Conservation (phyloP, 2,329 filamentous ascomycete species). For the Fusarium sp. region DNA sequence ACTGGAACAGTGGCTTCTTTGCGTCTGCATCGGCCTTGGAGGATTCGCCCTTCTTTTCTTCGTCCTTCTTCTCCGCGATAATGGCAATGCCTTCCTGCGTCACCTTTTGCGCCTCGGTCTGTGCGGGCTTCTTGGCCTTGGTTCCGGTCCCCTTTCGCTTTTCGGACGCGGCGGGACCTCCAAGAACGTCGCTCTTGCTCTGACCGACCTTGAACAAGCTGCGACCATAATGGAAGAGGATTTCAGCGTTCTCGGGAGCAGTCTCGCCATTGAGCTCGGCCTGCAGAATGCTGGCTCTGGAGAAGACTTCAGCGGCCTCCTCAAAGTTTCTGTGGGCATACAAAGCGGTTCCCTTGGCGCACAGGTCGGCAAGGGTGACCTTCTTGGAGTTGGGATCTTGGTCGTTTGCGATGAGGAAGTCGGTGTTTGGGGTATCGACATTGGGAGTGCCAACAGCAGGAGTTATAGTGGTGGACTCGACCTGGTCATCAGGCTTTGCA, state of each 20-base stretch:
- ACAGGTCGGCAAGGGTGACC: slow-evolving; percentile 77
- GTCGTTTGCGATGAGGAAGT: slow-evolving; percentile 46
- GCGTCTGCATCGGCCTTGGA: slow-evolving; percentile 47
- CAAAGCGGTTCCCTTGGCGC: slow-evolving; percentile 79
- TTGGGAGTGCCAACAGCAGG: slow-evolving; percentile 21
- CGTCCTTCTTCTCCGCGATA: slow-evolving; percentile 55
- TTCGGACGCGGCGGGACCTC: slow-evolving; percentile 74
- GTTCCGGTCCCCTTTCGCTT: slow-evolving; percentile 50
- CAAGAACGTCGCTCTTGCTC: slow-evolving; percentile 91
- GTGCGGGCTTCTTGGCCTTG: slow-evolving; percentile 52
- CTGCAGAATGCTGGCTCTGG: slow-evolving; percentile 87
- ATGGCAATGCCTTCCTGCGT: slow-evolving; percentile 57
- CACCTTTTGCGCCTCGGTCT: slow-evolving; percentile 53
- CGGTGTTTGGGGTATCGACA: slow-evolving; percentile 36
- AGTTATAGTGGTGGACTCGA: slow-evolving; percentile 34
- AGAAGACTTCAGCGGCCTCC: slow-evolving; percentile 85
- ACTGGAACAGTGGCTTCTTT: slow-evolving; percentile 86
- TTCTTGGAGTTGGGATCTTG: slow-evolving; percentile 60
- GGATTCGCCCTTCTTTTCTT: slow-evolving; percentile 51
- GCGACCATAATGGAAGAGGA: slow-evolving; percentile 93
- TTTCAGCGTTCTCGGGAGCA: slow-evolving; percentile 86
- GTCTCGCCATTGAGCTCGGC: slow-evolving; percentile 92
- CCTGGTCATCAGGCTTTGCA: slow-evolving; percentile 27
- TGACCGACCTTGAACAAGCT: slow-evolving; percentile 94
- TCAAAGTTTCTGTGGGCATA: slow-evolving; percentile 91